Base-by-base conservation (phyloP, 345 rosid species). In the Geranium rotundifolium region DNA sequence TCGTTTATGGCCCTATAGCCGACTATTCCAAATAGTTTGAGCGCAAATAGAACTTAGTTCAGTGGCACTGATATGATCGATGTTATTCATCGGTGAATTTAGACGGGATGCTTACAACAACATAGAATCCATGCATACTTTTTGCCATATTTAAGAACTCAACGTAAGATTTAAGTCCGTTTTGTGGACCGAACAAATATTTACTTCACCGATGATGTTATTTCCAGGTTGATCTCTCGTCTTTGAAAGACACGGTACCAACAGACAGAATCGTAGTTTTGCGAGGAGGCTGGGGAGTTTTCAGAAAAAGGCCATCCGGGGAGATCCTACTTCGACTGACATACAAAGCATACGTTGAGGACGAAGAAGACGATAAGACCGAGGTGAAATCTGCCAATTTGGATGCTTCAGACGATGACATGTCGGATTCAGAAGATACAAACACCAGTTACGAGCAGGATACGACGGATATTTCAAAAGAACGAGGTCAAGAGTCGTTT, bases 331-430 rank as follows among this genome's bases (percentile, higher is more conserved):
- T 93, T 69, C 85, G 99, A 67, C 86, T 93, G 57, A 93, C 97
- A 56, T 93, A 90, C 74, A 93, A 93, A 82, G 96, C 84, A 59
- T 93, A 90, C 67, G 97, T 90, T 66, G 97, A 93, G 80, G 99
- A 93, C 63, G 99, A 90, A 81, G 99, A 90, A 69, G 97, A 93
- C 72, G 95, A 86, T 67, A 80, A 72, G 57, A 55, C 74, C 55
- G 71, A 63, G 57, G 80, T 74, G 60, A 82, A 67, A 79, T 71
- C 80, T 17, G 52, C 58, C 54, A 78, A 79, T 59, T 69, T 76
- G 17, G 85, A 84, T 72, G 74, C 63, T 66, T 87, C 90, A 0
- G 97, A 88, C 72, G 95, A 88, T 71, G 99, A 93, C 67, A 66
- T 76, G 67, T 84, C 84, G 61, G 97, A 88, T 75, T 66, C 76